Evolutionary conservation across 1,284 basidiomycete species (phyloP).

Genomic region (Boletus semigastroideus): DNA sequence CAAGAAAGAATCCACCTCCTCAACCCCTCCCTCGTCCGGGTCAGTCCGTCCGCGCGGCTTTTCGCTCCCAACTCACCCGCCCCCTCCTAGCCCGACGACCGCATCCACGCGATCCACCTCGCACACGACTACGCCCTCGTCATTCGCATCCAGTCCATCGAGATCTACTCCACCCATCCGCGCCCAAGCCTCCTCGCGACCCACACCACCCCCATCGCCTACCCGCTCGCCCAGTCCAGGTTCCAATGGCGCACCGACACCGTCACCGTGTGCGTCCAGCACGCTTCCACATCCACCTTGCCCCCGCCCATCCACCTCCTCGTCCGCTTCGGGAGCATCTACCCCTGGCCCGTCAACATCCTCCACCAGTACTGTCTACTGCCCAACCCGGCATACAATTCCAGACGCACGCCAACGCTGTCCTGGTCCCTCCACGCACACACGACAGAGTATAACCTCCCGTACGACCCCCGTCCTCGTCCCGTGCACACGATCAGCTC

Average conservation of each 20-base stretch:
- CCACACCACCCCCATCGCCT: constrained; percentile 27
- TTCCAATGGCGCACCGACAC: constrained; percentile 59
- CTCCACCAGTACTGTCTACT: constrained; percentile 58
- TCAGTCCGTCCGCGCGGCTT: constrained; percentile 1
- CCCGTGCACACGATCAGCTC: constrained; percentile 49
- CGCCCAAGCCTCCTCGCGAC: constrained; percentile 13
- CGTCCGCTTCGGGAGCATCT: constrained; percentile 57
- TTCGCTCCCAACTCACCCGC: background rate
- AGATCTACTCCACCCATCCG: constrained; percentile 38
- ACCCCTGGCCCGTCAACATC: constrained; percentile 68
- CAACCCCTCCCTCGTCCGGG: constrained; percentile 28
- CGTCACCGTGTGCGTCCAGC: constrained; percentile 38
- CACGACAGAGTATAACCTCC: constrained; percentile 39
- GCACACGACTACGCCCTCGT: constrained; percentile 42
- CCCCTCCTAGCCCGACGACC: constrained; percentile 25
- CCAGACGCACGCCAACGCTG: background rate
- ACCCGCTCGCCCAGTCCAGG: constrained; percentile 44
- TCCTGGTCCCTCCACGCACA: background rate
- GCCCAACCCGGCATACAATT: constrained; percentile 41
- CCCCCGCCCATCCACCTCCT: constrained; percentile 47
- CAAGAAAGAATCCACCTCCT: constrained; percentile 23
- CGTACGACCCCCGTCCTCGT: constrained; percentile 45
- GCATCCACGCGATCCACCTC: constrained; percentile 40
- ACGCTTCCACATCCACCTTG: constrained; percentile 3
- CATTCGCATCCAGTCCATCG: constrained; percentile 40